A percentile compares a stretch with the other conserved stretches of the same genome.
Evolutionary conservation across 2,329 filamentous ascomycete species (phyloP).

Genomic region (Claviceps purpurea): DNA sequence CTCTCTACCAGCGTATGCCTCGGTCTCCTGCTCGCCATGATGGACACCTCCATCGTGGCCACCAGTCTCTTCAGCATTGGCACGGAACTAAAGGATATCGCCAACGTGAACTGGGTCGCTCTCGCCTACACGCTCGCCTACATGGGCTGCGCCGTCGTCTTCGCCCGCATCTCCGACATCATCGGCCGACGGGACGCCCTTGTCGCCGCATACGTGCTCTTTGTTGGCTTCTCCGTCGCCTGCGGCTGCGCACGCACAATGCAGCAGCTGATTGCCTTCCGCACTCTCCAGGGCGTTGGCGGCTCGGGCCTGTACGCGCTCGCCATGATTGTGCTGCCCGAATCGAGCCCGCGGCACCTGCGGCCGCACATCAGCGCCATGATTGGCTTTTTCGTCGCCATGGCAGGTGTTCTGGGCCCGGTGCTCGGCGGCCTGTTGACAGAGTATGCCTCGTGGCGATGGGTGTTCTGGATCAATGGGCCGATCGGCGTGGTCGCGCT

Average conservation of each 20-base stretch:
- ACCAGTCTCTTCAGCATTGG: slow-evolving; percentile 44
- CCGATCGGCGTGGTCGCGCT: slow-evolving; percentile 36
- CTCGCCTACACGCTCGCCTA: slow-evolving; percentile 43
- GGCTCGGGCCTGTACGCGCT: slow-evolving; percentile 39
- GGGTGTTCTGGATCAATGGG: slow-evolving; percentile 48
- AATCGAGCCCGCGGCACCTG: slow-evolving; percentile 29
- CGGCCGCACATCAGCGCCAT: slow-evolving; percentile 31
- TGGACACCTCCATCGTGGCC: slow-evolving; percentile 48
- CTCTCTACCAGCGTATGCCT: slow-evolving; percentile 23
- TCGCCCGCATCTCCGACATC: slow-evolving; percentile 41
- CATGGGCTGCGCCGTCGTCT: slow-evolving; percentile 41
- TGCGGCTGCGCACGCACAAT: slow-evolving; percentile 27
- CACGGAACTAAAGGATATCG: slow-evolving; percentile 32
- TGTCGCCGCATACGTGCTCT: slow-evolving; percentile 35
- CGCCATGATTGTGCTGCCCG: slow-evolving; percentile 41
- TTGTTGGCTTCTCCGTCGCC: slow-evolving; percentile 42
- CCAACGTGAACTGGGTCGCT: slow-evolving; percentile 38
- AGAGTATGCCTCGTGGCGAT: slow-evolving; percentile 35
- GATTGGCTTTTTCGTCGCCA: slow-evolving; percentile 34
- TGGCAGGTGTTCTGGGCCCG: slow-evolving; percentile 37
- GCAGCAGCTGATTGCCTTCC: slow-evolving; percentile 33
- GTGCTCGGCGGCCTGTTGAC: slow-evolving; percentile 38
- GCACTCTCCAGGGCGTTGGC: slow-evolving; percentile 37
- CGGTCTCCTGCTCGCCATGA: slow-evolving; percentile 42
- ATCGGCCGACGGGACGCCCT: slow-evolving; percentile 40